Percentiles rank a stretch among this genome's conserved stretches.
These are phyloP conservation scores for Lonicera japonica DNA, from an alignment of 129 eudicot species.

Conservation along the genomic window DNA sequence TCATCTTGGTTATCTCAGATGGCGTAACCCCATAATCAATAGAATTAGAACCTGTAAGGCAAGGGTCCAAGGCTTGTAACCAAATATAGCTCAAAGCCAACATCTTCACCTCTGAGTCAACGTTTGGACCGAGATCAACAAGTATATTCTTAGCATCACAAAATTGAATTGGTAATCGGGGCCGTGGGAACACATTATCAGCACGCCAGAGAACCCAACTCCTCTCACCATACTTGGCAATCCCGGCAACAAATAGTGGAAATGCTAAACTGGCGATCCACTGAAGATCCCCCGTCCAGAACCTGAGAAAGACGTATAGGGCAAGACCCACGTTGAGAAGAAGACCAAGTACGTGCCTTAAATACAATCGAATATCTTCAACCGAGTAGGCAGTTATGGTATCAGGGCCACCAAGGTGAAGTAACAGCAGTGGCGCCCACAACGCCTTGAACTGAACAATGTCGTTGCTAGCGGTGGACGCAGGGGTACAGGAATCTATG, in stretches of 20 bases:
- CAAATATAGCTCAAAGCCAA: neutral
- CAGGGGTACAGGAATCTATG: neutral
- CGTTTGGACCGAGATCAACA: neutral
- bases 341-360: too few species aligned
- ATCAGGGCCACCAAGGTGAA: slow-evolving; percentile 5
- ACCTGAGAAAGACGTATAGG: neutral
- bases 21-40: neutral
- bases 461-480: too few species aligned
- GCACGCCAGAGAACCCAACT: neutral
- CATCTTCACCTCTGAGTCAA: neutral
- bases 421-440: neutral
- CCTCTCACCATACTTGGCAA: too few species aligned
- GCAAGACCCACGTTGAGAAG: neutral
- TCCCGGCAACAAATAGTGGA: neutral
- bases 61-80: neutral
- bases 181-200: neutral
- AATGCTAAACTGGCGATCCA: neutral
- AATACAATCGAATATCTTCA: too few species aligned
- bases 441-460: neutral
- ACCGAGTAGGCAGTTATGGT: slow-evolving; percentile 1
- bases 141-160: neutral
- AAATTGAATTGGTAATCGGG: neutral
- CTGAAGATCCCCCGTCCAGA: neutral
- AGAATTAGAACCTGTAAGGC: neutral
- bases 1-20: too few species aligned